Evolutionary conservation across 805 yeast species (phyloP).

Genomic region (Yarrowia alimentaria): DNA sequence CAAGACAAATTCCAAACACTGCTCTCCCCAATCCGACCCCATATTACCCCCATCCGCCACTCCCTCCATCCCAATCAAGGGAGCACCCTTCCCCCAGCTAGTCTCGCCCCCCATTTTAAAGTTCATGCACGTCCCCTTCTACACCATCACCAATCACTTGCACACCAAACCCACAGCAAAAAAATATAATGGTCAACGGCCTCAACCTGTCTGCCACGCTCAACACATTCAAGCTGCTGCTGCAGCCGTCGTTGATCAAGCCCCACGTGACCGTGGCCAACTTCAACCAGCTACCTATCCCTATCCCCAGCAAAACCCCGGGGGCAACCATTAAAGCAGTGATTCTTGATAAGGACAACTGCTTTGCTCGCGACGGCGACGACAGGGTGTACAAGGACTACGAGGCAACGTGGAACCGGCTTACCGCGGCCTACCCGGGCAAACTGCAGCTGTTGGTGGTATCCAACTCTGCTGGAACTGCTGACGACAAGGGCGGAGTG

Average conservation of each 20-base stretch:
- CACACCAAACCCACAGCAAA: too few relatives aligned
- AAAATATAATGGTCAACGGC: slow-evolving; percentile 17
- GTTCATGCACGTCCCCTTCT: too few relatives aligned
- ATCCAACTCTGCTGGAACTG: slow-evolving; percentile 90
- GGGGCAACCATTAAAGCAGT: slow-evolving; percentile 59
- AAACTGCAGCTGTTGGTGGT: slow-evolving; percentile 66
- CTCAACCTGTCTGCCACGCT: slow-evolving; percentile 77
- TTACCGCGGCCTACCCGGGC: slow-evolving; percentile 58
- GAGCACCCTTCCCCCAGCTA: too few relatives aligned
- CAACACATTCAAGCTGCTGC: slow-evolving; percentile 58
- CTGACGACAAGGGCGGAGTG: slow-evolving; percentile 58
- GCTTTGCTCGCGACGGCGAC: slow-evolving; percentile 82
- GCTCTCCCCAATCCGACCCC: too few relatives aligned
- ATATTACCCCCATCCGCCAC: too few relatives aligned
- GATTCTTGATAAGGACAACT: slow-evolving; percentile 91
- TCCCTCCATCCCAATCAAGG: too few relatives aligned
- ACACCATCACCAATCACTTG: too few relatives aligned
- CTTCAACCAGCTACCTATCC: slow-evolving; percentile 60
- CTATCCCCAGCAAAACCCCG: slow-evolving; percentile 40
- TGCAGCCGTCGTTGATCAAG: slow-evolving; percentile 63
- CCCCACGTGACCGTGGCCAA: slow-evolving; percentile 61
- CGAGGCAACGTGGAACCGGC: slow-evolving; percentile 51
- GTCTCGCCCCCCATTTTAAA: too few relatives aligned
- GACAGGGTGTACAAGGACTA: slow-evolving; percentile 79
- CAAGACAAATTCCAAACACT: too few relatives aligned